A percentile compares a stretch with the other conserved stretches of the same genome.
phyloP scores from a whole-genome alignment of 148 eudicot species.

The Cornus suecica region DNA sequence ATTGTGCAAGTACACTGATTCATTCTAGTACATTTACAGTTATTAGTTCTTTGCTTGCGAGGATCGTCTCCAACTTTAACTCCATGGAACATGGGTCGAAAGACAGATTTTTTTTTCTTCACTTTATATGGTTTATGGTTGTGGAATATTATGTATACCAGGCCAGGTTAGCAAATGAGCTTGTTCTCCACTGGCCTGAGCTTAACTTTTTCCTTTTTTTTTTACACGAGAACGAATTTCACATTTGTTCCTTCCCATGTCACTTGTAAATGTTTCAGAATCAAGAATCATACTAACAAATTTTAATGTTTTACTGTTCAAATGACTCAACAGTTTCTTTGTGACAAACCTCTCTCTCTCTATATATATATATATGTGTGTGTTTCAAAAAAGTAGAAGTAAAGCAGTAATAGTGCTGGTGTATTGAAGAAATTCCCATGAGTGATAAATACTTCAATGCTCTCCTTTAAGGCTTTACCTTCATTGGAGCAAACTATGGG shows the following conservation, averaged over 20 bases:
- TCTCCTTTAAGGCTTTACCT: background rate
- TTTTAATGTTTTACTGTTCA: background rate
- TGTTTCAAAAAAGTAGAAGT: background rate
- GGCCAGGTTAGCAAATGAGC: slow-evolving; percentile 2
- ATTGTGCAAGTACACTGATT: slow-evolving; percentile 45
- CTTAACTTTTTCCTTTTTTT: background rate
- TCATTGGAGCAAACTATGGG: too few relatives aligned
- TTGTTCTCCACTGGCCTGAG: slow-evolving; percentile 2
- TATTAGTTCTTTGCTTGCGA: slow-evolving; percentile 25
- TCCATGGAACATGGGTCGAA: background rate
- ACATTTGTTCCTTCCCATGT: background rate
- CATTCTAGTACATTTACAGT: slow-evolving; percentile 17
- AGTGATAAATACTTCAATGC: background rate
- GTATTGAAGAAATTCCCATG: background rate
- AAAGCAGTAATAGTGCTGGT: background rate
- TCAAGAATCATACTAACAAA: background rate
- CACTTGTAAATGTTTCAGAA: background rate
- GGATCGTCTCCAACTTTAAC: slow-evolving; percentile 11
- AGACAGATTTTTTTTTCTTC: background rate
- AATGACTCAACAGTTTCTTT: background rate
- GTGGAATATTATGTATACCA: background rate
- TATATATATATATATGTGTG: background rate
- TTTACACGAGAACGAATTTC: background rate
- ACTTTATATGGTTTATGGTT: background rate
- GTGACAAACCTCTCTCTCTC: background rate